Evolutionary conservation across 208 protist species (phyloP).

Genomic region (Acanthamoeba royreba): DNA sequence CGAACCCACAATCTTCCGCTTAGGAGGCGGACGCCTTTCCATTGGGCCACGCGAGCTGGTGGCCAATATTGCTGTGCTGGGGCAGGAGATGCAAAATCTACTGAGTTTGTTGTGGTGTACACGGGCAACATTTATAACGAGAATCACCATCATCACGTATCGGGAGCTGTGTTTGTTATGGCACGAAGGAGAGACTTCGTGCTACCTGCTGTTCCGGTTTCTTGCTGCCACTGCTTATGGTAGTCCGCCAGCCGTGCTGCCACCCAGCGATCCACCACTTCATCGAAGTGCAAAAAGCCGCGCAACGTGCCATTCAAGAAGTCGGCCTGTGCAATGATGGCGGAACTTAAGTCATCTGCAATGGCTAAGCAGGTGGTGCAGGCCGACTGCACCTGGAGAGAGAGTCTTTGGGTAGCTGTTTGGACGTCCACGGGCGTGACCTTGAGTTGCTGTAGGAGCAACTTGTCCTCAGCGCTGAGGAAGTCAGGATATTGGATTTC

Average conservation of each 20-base stretch:
- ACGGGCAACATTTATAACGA: too few relatives aligned
- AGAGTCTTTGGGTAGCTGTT: background rate
- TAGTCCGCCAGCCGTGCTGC: background rate
- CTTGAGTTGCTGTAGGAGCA: background rate
- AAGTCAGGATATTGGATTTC: background rate
- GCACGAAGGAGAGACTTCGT: background rate
- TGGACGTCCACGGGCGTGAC: background rate
- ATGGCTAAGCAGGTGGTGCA: background rate
- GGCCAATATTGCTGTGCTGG: too few relatives aligned
- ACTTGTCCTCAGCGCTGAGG: background rate
- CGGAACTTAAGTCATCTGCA: background rate
- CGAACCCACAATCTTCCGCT: too few relatives aligned
- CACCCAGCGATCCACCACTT: background rate
- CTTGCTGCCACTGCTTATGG: background rate
- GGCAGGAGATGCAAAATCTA: too few relatives aligned
- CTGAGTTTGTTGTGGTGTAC: too few relatives aligned
- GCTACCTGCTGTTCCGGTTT: too few relatives aligned
- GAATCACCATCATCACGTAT: background rate
- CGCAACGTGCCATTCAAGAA: background rate
- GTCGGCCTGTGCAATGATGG: background rate
- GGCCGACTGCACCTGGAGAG: background rate
- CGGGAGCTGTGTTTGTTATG: background rate
- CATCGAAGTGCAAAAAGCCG: background rate
- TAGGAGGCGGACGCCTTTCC: too few relatives aligned
- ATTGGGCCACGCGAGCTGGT: too few relatives aligned